These are phyloP conservation scores for Lodderomyces elongisporus DNA, from an alignment of 1,139 yeast genomes.

Conservation along the genomic window DNA sequence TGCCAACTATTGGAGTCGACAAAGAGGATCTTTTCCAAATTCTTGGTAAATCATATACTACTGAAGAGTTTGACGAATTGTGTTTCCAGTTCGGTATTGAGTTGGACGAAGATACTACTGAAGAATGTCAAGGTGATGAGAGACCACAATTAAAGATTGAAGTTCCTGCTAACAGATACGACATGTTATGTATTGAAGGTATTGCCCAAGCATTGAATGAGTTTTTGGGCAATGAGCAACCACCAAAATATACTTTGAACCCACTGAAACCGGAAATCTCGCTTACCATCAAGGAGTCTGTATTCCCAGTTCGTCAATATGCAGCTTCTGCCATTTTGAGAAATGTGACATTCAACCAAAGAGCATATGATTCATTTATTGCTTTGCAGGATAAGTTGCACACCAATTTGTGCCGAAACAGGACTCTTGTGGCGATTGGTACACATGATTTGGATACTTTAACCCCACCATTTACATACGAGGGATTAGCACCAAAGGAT, in stretches of 20 bases:
- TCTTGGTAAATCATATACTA: conserved; percentile 75
- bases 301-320: conserved; percentile 75
- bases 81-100: conserved; percentile 98
- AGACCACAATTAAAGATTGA: conserved; percentile 97
- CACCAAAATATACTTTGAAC: conserved; percentile 64
- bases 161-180: conserved; percentile 97
- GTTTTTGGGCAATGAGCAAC: conserved; percentile 62
- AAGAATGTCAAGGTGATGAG: conserved; percentile 70
- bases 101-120: conserved; percentile 91
- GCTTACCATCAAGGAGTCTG: conserved; percentile 70
- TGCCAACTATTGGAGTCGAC: conserved; percentile 97
- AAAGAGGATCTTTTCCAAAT: conserved; percentile 84
- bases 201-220: conserved; percentile 93
- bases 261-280: conserved; percentile 59
- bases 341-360: conserved; percentile 72
- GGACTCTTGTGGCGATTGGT: conserved; percentile 97
- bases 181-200: conserved; percentile 97
- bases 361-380: conserved; percentile 90
- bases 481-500: conserved; percentile 76
- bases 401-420: conserved; percentile 90
- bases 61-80: conserved; percentile 91
- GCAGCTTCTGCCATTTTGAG: conserved; percentile 93
- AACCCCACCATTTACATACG: conserved; percentile 82
- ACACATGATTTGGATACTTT: conserved; percentile 90
- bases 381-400: conserved; percentile 95